Evolutionary conservation across 768 basidiomycete species (phyloP), one percentile per base, ranked within the genome.

Genomic region (Terana coerulea): DNA sequence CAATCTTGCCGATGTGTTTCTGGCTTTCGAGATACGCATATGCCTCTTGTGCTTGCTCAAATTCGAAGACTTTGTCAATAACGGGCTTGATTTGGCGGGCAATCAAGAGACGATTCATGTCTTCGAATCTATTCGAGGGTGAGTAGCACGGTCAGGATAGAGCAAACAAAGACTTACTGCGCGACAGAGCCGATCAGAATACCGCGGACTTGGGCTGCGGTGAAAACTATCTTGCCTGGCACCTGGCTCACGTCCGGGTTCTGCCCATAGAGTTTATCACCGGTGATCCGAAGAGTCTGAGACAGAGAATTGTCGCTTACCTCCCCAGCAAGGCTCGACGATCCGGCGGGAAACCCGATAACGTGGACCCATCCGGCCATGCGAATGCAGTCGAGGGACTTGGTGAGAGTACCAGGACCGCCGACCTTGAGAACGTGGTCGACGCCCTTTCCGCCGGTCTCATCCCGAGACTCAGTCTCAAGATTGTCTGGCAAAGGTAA

Each of bases 1-100:
- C 78, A 7, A 83, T 71, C 65, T 86, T 84, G 10, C 84, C 84
- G 15, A 83, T 73, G 59, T 84, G 80, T 50, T 72, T 72, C 54
- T 82, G 79, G 1, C 73, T 75, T 55, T 74, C 70, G 43, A 84
- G 67, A 57, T 81, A 72, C 42, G 68, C 64, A 61, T 78, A 84
- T 0, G 83, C 83, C 34, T 74, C 67, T 25, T 69, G 62, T 3
- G 75, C 69, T 11, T 84, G 62, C 28, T 78, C 76, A 57, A 83
- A 86, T 5, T 67, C 48, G 67, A 84, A 85, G 0, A 83, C 73
- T 62, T 74, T 77, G 69, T 83, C 76, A 29, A 84, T 63, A 17
- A 79, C 69, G 1, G 82, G 83, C n/a, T 64, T 70, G 5, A 80
- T 75, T 24, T 65, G 63, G 33, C 74, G 69, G 1, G 74, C 73